phyloP scores from a whole-genome alignment of 352 stramenopile genomes.

The Phytophthora tubulina region DNA sequence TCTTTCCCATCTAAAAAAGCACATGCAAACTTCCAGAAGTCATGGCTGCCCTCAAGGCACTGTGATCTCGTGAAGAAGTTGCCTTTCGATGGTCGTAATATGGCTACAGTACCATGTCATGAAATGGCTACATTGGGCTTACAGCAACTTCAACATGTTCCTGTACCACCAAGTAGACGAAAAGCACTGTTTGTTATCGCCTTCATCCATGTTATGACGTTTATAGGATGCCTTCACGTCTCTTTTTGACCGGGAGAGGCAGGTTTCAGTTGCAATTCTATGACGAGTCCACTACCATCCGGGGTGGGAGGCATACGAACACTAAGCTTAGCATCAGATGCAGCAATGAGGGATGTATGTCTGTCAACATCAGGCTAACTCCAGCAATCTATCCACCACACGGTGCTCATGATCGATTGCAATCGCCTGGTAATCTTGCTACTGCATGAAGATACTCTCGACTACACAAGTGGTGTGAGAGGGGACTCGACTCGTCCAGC shows the following conservation, averaged over 20 bases:
- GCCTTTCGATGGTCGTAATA: conserved; percentile 46
- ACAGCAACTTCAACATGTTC: too few species aligned
- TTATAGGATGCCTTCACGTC: too few species aligned
- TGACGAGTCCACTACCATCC: conserved; percentile 5
- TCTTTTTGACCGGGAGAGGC: neutral
- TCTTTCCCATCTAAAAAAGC: conserved; percentile 12
- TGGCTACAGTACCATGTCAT: conserved; percentile 21
- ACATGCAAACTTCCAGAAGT: neutral
- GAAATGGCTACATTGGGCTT: conserved; percentile 7
- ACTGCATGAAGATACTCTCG: conserved; percentile 30
- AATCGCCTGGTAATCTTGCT: conserved; percentile 15
- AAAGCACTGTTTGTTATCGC: too few species aligned
- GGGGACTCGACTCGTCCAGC: neutral
- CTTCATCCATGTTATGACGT: too few species aligned
- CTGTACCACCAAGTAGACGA: too few species aligned
- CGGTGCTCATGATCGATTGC: conserved; percentile 9
- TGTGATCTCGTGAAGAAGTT: conserved; percentile 16
- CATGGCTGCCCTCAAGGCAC: too few species aligned
- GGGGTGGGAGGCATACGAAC: conserved; percentile 12
- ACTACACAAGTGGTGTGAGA: conserved; percentile 18
- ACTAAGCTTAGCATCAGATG: conserved; percentile 4
- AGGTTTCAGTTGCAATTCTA: neutral
- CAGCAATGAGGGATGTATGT: neutral
- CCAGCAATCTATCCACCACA: conserved; percentile 20
- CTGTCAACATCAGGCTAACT: conserved; percentile 11